Evolutionary conservation across 495 filamentous ascomycete species (phyloP).

Genomic region (Amniculicola lignicola): DNA sequence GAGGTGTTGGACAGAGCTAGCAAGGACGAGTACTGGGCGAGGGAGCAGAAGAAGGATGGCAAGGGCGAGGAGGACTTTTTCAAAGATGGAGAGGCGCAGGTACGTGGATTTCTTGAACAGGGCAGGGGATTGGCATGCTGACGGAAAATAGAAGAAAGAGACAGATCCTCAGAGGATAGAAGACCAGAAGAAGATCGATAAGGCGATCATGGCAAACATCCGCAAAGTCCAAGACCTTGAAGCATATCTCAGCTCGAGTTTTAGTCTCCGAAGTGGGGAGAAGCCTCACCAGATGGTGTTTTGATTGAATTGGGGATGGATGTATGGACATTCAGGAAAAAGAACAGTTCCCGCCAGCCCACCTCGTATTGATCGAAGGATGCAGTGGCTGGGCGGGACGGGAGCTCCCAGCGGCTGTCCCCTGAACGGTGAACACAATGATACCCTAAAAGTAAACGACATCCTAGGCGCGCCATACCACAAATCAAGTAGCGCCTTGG

Average conservation of each 20-base stretch:
- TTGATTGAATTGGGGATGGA: too few relatives aligned
- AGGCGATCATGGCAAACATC: constrained; percentile 81
- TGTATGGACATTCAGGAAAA: too few relatives aligned
- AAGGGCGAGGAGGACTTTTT: constrained; percentile 95
- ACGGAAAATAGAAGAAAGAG: constrained; percentile 78
- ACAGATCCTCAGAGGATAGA: constrained; percentile 79
- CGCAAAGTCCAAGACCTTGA: constrained; percentile 89
- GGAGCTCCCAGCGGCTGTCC: too few relatives aligned
- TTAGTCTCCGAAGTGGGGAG: constrained; percentile 96
- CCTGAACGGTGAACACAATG: too few relatives aligned
- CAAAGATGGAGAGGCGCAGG: constrained; percentile 95
- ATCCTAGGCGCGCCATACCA: too few relatives aligned
- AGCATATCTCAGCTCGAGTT: constrained; percentile 84
- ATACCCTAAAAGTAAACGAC: too few relatives aligned
- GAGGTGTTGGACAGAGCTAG: constrained; percentile 80
- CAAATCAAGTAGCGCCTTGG: too few relatives aligned
- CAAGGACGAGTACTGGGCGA: constrained; percentile 85
- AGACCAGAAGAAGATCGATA: constrained; percentile 98
- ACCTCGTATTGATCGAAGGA: too few relatives aligned
- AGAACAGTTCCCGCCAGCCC: too few relatives aligned
- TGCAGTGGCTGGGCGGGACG: too few relatives aligned
- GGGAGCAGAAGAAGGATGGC: constrained; percentile 85
- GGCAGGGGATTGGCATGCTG: neutral
- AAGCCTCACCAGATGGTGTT: constrained; percentile 87
- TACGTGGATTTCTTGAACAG: constrained; percentile 48